These are phyloP conservation scores for Penicillium tannophilum DNA, from an alignment of 495 filamentous ascomycete species.

Conservation along the genomic window DNA sequence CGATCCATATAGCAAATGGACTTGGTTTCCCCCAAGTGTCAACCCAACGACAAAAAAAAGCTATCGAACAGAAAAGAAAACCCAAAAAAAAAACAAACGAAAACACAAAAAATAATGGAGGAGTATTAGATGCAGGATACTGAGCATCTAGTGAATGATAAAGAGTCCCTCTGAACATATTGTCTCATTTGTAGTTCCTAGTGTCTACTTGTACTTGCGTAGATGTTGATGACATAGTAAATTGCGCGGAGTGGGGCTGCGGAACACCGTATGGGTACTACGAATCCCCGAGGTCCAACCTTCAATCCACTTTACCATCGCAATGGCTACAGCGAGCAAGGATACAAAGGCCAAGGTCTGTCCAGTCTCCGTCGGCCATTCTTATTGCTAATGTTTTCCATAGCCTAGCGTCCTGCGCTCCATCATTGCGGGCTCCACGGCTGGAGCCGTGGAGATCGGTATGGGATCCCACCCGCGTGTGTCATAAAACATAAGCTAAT, in stretches of 20 bases:
- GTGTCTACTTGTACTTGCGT: background rate
- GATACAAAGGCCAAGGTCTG: constrained; percentile 50
- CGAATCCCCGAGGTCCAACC: constrained; percentile 19
- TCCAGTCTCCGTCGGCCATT: background rate
- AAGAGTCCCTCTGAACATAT: constrained; percentile 28
- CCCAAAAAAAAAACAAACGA: constrained; percentile 23
- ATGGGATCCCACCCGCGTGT: constrained; percentile 18
- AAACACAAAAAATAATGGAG: constrained; percentile 30
- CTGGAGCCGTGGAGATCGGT: constrained; percentile 96
- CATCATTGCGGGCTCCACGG: constrained; percentile 84
- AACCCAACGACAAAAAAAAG: constrained; percentile 15
- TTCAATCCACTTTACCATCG: constrained; percentile 9
- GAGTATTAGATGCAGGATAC: constrained; percentile 32
- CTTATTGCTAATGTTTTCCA: constrained; percentile 23
- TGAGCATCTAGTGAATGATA: constrained; percentile 37
- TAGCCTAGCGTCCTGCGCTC: constrained; percentile 81
- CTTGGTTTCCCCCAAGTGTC: constrained; percentile 1
- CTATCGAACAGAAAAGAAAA: constrained; percentile 17
- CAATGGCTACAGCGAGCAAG: constrained; percentile 45
- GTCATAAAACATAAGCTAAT: constrained; percentile 20
- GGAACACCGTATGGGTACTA: constrained; percentile 19
- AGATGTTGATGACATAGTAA: constrained; percentile 3
- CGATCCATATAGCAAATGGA: constrained; percentile 4
- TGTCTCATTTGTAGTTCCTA: background rate
- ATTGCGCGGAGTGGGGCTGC: constrained; percentile 25